Conservation (phyloP, 176 grass and related monocot species). For the Musa troglodytarum region DNA sequence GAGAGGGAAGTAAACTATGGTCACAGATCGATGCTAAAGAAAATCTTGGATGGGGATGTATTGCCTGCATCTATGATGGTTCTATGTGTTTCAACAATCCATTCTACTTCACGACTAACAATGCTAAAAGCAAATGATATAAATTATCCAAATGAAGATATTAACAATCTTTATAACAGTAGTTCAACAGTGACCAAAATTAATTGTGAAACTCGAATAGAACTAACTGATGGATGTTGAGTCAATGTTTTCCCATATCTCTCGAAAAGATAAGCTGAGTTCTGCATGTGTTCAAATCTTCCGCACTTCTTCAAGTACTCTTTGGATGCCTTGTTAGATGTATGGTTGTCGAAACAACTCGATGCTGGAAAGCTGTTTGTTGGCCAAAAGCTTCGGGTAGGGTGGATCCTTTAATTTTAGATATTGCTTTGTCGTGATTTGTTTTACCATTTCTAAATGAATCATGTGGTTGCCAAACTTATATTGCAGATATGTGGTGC, state of each 20-base stretch:
- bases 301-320: slow-evolving; percentile 50
- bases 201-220: slow-evolving; percentile 39
- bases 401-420: background rate
- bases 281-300: background rate
- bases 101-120: slow-evolving; percentile 36
- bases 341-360: slow-evolving; percentile 54
- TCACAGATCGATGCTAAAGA: slow-evolving; percentile 80
- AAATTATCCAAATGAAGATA: slow-evolving; percentile 22
- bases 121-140: slow-evolving; percentile 25
- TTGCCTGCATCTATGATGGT: slow-evolving; percentile 84
- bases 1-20: slow-evolving; percentile 86
- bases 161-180: slow-evolving; percentile 14
- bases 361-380: slow-evolving; percentile 65
- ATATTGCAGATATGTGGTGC: slow-evolving; percentile 74
- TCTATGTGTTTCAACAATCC: slow-evolving; percentile 82
- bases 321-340: slow-evolving; percentile 60
- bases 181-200: slow-evolving; percentile 24
- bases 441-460: slow-evolving; percentile 6
- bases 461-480: background rate
- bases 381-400: slow-evolving; percentile 96
- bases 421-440: background rate
- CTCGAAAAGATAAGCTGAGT: background rate
- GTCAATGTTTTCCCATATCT: slow-evolving; percentile 16
- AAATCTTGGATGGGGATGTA: slow-evolving; percentile 82
- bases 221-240: slow-evolving; percentile 91